These are phyloP conservation scores for Suillus subluteus DNA, from an alignment of 768 basidiomycete species.

Conservation along the genomic window DNA sequence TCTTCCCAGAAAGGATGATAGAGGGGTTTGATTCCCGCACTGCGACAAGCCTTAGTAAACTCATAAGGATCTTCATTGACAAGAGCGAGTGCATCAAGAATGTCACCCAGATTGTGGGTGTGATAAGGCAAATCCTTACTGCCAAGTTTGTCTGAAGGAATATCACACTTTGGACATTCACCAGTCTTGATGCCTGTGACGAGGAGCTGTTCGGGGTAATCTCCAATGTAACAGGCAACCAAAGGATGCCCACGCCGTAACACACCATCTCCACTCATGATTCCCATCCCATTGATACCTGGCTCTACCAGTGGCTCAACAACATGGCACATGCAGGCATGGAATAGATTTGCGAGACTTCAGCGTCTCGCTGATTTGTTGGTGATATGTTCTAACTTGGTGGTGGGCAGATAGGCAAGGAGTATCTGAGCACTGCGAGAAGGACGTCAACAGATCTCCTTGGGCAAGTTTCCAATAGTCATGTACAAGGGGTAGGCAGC, in stretches of 20 bases:
- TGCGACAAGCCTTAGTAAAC: no score
- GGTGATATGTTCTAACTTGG: slow-evolving; percentile 12
- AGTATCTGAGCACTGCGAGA: slow-evolving; percentile 19
- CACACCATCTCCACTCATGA: slow-evolving; percentile 39
- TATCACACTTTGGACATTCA: slow-evolving; percentile 13
- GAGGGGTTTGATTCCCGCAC: no score
- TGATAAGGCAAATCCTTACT: not conserved
- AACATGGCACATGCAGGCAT: slow-evolving; percentile 36
- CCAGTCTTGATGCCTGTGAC: slow-evolving; percentile 20
- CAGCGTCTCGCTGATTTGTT: slow-evolving; percentile 25
- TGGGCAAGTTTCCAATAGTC: slow-evolving; percentile 42
- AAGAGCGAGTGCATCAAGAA: no score
- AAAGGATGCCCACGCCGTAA: slow-evolving; percentile 39
- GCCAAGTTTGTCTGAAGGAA: no score
- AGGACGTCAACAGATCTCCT: slow-evolving; percentile 38
- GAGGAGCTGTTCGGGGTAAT: slow-evolving; percentile 26
- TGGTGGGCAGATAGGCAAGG: not conserved
- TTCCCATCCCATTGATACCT: slow-evolving; percentile 32
- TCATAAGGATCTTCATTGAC: no score
- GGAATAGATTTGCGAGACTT: slow-evolving; percentile 39
- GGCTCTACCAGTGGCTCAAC: slow-evolving; percentile 32
- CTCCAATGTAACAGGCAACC: slow-evolving; percentile 23
- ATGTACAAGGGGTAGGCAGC: slow-evolving; percentile 24
- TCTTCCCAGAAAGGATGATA: no score
- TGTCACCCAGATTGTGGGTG: no score